A percentile compares a stretch with the other conserved stretches of the same genome.
phyloP scores from a whole-genome alignment of 306 rosid genomes.

The Carpinus viminea region DNA sequence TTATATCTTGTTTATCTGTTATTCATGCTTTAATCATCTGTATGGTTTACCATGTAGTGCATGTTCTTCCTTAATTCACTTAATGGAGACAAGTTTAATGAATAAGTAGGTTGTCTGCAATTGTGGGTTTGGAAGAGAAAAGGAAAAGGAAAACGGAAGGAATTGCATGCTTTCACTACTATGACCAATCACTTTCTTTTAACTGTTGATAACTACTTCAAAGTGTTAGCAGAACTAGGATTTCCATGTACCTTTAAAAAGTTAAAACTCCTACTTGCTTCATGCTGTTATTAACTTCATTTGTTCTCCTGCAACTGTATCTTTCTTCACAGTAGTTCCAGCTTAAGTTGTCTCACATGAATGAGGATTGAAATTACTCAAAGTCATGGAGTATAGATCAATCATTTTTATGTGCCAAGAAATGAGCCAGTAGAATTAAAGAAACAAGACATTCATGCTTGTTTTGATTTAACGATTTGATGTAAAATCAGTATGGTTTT shows the following conservation, averaged over 20 bases:
- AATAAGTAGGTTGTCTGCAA: not conserved
- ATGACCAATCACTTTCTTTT: not conserved
- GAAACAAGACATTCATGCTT: not conserved
- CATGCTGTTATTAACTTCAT: not conserved
- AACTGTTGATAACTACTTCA: not conserved
- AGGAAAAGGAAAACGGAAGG: not conserved
- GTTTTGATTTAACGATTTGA: not conserved
- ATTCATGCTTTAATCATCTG: not conserved
- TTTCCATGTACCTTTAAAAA: not conserved
- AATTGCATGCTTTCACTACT: not conserved
- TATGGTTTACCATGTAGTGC: not conserved
- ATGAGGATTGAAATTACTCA: not conserved
- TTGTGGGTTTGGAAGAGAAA: not conserved
- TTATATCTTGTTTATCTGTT: not conserved
- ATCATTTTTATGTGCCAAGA: not conserved
- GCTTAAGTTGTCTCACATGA: not conserved
- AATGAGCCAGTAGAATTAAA: not conserved
- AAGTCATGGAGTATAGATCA: not conserved
- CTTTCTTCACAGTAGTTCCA: not conserved
- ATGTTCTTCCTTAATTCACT: not conserved
- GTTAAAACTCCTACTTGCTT: not conserved
- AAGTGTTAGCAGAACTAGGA: not conserved
- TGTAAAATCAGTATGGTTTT: not conserved
- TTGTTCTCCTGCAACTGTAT: not conserved
- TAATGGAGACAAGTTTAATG: not conserved